phyloP scores from a whole-genome alignment of 2,329 filamentous ascomycete genomes.

The Fusarium sp. region DNA sequence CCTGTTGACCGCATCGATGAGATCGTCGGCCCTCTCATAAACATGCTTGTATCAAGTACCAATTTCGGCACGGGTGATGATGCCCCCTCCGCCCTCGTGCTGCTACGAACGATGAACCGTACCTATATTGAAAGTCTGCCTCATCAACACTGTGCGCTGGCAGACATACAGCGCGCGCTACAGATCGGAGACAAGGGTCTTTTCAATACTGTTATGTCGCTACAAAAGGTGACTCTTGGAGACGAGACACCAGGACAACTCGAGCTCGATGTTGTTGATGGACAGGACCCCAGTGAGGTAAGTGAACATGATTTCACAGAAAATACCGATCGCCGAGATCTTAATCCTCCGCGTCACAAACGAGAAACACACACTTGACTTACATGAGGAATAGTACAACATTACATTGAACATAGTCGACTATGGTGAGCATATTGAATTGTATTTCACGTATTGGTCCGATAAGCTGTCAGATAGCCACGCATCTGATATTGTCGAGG shows the following conservation, averaged over 20 bases:
- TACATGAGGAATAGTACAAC: conserved; percentile 3
- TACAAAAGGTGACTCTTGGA: background rate
- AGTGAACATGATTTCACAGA: background rate
- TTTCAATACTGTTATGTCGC: background rate
- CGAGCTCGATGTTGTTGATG: background rate
- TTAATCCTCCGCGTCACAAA: too few species aligned
- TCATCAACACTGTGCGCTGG: background rate
- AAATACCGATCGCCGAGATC: too few species aligned
- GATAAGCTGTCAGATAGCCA: background rate
- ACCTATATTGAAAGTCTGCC: conserved; percentile 1
- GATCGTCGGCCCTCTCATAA: conserved; percentile 1
- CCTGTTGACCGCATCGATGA: conserved; percentile 1
- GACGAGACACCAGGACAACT: background rate
- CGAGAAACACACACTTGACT: background rate
- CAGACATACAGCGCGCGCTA: background rate
- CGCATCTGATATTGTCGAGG: conserved; percentile 5
- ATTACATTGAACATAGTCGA: conserved; percentile 1
- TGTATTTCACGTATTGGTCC: conserved; percentile 1
- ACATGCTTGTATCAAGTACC: conserved; percentile 1
- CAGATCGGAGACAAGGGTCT: background rate
- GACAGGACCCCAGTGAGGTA: conserved; percentile 7
- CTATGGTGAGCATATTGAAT: background rate
- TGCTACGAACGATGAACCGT: background rate
- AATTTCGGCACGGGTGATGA: background rate
- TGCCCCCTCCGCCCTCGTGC: background rate